phyloP scores from a whole-genome alignment of 805 yeast species.

The Nakazawaea holstii region DNA sequence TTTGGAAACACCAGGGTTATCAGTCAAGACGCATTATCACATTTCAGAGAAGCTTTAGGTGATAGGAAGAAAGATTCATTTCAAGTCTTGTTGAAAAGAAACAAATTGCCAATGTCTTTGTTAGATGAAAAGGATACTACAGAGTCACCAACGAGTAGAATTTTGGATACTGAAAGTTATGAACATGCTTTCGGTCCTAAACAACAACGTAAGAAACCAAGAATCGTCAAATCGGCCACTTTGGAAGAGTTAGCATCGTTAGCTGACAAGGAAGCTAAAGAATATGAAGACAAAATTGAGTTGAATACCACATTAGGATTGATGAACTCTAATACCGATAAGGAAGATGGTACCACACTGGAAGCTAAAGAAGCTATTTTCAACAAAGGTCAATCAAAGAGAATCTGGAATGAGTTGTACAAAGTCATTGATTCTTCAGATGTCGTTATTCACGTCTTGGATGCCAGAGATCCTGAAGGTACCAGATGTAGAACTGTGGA shows the following conservation, averaged over 20 bases:
- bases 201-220: slow-evolving; percentile 87
- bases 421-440: slow-evolving; percentile 97
- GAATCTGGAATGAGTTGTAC: slow-evolving; percentile 97
- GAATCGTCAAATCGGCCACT: slow-evolving; percentile 63
- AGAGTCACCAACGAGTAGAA: slow-evolving; percentile 72
- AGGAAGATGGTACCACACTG: slow-evolving; percentile 75
- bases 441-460: slow-evolving; percentile 92
- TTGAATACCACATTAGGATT: slow-evolving; percentile 70
- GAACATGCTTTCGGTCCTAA: slow-evolving; percentile 88
- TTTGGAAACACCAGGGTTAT: slow-evolving; percentile 96
- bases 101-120: slow-evolving; percentile 92
- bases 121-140: slow-evolving; percentile 79
- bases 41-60: slow-evolving; percentile 91
- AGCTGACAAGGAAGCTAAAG: slow-evolving; percentile 51
- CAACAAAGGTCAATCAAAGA: slow-evolving; percentile 94
- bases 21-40: slow-evolving; percentile 92
- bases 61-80: slow-evolving; percentile 77
- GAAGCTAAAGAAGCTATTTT: slow-evolving; percentile 95
- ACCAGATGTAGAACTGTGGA: slow-evolving; percentile 93
- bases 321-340: slow-evolving; percentile 58
- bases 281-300: slow-evolving; percentile 71
- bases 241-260: slow-evolving; percentile 70
- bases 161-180: slow-evolving; percentile 85
- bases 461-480: slow-evolving; percentile 96
- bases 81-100: slow-evolving; percentile 81